These are phyloP conservation scores for Cercospora sp. DNA, from an alignment of 2,329 filamentous ascomycete species.

Conservation along the genomic window DNA sequence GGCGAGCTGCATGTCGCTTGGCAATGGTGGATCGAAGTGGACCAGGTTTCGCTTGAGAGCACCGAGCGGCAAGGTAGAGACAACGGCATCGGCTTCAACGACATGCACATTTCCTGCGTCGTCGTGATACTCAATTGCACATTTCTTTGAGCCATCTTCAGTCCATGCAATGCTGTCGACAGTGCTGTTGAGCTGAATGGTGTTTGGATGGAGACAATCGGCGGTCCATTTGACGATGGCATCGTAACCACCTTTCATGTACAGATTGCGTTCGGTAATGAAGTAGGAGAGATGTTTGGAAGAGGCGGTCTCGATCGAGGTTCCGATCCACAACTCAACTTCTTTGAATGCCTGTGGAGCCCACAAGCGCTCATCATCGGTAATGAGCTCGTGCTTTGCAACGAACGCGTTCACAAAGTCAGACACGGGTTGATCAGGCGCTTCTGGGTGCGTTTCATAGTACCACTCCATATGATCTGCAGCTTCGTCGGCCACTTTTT, in stretches of 20 bases:
- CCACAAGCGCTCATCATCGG: slow-evolving; percentile 46
- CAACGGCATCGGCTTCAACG: slow-evolving; percentile 42
- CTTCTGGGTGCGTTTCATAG: slow-evolving; percentile 45
- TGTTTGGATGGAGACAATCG: slow-evolving; percentile 41
- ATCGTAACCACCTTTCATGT: slow-evolving; percentile 51
- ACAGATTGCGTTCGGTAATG: slow-evolving; percentile 47
- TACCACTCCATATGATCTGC: slow-evolving; percentile 47
- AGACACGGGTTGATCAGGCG: slow-evolving; percentile 44
- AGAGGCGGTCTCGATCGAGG: slow-evolving; percentile 45
- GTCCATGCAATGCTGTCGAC: slow-evolving; percentile 46
- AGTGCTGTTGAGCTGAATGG: slow-evolving; percentile 42
- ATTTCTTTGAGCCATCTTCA: slow-evolving; percentile 32
- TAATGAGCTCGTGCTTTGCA: slow-evolving; percentile 44
- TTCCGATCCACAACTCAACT: slow-evolving; percentile 48
- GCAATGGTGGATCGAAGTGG: slow-evolving; percentile 43
- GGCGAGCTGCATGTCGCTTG: slow-evolving; percentile 41
- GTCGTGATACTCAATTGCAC: slow-evolving; percentile 33
- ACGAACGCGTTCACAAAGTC: slow-evolving; percentile 47
- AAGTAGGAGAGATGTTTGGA: slow-evolving; percentile 48
- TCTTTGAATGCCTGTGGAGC: slow-evolving; percentile 48
- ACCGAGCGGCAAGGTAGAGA: slow-evolving; percentile 45
- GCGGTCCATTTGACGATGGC: slow-evolving; percentile 47
- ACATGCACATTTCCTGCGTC: slow-evolving; percentile 29
- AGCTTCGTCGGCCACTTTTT: slow-evolving; percentile 49
- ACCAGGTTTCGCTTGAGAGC: slow-evolving; percentile 44